A percentile compares a stretch with the other conserved stretches of the same genome.
Evolutionary conservation across 1,139 yeast genomes (phyloP).

Genomic region (Yamadazyma atlantica): DNA sequence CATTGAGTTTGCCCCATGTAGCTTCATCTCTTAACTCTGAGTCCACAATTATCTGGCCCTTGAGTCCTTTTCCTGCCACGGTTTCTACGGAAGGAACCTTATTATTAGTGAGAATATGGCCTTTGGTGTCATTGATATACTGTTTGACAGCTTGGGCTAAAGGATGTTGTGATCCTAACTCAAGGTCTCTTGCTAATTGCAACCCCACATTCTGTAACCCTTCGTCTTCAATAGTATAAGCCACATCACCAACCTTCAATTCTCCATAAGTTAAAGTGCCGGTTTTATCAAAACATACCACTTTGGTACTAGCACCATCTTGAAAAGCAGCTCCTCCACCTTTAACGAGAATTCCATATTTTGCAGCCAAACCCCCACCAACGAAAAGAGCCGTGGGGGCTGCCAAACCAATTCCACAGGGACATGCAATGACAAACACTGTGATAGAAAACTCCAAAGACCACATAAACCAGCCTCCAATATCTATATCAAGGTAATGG

Average conservation of each 20-base stretch:
- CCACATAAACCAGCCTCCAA: conserved; percentile 81
- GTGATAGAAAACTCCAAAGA: conserved; percentile 75
- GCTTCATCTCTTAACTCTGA: conserved; percentile 19
- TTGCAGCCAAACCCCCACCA: conserved; percentile 49
- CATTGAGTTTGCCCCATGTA: conserved; percentile 30
- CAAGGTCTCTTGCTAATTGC: conserved; percentile 60
- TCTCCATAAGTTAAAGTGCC: conserved; percentile 76
- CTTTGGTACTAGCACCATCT: conserved; percentile 63
- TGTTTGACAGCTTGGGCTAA: conserved; percentile 57
- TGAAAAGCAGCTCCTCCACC: conserved; percentile 86
- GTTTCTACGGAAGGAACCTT: conserved; percentile 51
- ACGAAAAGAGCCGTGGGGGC: conserved; percentile 51
- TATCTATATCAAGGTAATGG: conserved; percentile 56
- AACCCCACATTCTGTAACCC: conserved; percentile 26
- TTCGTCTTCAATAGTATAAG: conserved; percentile 18
- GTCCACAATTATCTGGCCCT: conserved; percentile 40
- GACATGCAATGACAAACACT: conserved; percentile 64
- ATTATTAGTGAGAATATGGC: conserved; percentile 27
- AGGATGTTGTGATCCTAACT: conserved; percentile 69
- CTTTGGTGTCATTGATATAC: conserved; percentile 31
- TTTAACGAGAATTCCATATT: conserved; percentile 68
- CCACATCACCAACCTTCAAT: conserved; percentile 53
- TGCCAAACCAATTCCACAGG: conserved; percentile 50
- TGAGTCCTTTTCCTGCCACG: conserved; percentile 59
- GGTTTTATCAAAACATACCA: conserved; percentile 77